Evolutionary conservation across 2,329 filamentous ascomycete species (phyloP).

Genomic region (Aspergillus cejpii): DNA sequence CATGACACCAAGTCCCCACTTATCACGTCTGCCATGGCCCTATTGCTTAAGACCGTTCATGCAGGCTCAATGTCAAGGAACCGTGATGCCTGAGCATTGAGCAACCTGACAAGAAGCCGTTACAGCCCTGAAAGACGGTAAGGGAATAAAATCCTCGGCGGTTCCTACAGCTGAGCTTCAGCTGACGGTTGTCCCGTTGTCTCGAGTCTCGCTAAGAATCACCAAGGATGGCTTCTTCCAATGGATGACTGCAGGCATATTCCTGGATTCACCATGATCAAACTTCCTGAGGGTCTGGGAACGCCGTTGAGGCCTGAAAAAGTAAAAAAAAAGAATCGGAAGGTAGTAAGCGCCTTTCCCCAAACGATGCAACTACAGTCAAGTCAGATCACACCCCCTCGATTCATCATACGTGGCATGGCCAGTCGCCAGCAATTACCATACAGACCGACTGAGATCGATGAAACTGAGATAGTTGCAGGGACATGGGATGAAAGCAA

Average conservation of each 20-base stretch:
- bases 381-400: background rate
- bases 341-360: background rate
- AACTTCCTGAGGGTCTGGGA: background rate
- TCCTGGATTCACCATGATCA: background rate
- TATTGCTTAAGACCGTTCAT: background rate
- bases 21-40: background rate
- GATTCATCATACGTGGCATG: background rate
- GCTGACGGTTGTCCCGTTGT: background rate
- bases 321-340: too few relatives aligned
- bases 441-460: background rate
- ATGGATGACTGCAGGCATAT: background rate
- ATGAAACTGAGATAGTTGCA: background rate
- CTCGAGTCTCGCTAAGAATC: background rate
- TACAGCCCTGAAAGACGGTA: too few relatives aligned
- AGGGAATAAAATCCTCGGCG: background rate
- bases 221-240: background rate
- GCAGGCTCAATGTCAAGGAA: background rate
- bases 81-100: background rate
- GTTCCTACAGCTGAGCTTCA: background rate
- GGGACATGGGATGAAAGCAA: background rate
- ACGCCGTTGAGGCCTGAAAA: too few relatives aligned
- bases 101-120: too few relatives aligned
- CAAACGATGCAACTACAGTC: background rate
- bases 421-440: background rate
- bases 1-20: background rate